Percentiles rank a stretch among this genome's conserved stretches.
These are phyloP conservation scores for Suillus occidentalis DNA, from an alignment of 768 basidiomycete species.

Conservation along the genomic window DNA sequence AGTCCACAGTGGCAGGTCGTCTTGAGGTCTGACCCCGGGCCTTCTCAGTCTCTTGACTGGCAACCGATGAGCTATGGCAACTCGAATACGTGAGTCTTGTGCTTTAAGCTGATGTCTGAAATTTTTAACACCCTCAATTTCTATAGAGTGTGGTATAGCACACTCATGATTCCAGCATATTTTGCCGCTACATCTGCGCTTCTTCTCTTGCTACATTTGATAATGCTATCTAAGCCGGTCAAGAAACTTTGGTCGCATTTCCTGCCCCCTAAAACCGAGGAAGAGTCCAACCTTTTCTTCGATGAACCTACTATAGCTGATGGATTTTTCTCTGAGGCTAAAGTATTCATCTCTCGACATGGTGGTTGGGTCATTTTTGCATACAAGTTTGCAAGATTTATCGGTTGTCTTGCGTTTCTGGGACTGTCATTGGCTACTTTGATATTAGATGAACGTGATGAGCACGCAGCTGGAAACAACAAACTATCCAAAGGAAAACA, in stretches of 20 bases:
- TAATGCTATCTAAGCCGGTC: slow-evolving; percentile 11
- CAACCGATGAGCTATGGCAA: neutral
- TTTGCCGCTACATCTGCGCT: slow-evolving; percentile 11
- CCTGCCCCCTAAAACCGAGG: neutral
- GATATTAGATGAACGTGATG: slow-evolving; percentile 8
- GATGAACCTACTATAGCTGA: neutral
- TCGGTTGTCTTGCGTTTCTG: slow-evolving; percentile 22
- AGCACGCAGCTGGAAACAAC: neutral
- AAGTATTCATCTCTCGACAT: slow-evolving; percentile 17
- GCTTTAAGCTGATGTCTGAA: neutral
- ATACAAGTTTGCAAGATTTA: slow-evolving; percentile 22
- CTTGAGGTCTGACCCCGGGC: neutral
- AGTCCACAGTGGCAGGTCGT: slow-evolving; percentile 9
- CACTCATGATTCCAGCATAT: slow-evolving; percentile 17
- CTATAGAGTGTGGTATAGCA: slow-evolving; percentile 8
- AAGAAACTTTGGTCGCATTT: slow-evolving; percentile 3
- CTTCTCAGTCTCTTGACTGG: neutral
- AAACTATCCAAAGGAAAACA: neutral
- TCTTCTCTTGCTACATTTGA: slow-evolving; percentile 6
- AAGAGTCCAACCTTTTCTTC: neutral
- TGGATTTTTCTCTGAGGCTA: slow-evolving; percentile 32
- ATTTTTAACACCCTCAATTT: neutral
- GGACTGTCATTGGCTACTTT: slow-evolving; percentile 16
- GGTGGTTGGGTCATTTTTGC: slow-evolving; percentile 25
- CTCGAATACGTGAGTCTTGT: neutral